Percentiles rank a stretch among this genome's conserved stretches.
Evolutionary conservation across 2,329 filamentous ascomycete genomes (phyloP).

Genomic region (Paracoccidioides lutzii): DNA sequence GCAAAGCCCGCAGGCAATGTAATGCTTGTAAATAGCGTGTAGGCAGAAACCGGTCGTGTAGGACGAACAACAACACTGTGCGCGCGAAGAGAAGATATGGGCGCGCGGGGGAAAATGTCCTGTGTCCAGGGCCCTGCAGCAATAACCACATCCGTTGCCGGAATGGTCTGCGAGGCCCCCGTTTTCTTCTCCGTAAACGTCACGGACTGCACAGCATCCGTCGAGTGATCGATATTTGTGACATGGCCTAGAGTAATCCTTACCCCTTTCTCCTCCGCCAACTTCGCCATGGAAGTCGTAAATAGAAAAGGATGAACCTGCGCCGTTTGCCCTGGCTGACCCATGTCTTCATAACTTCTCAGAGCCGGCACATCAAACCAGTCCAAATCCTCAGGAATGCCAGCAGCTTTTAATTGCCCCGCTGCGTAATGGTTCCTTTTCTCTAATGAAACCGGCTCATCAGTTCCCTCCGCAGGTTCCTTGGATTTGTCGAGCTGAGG

Average conservation of each 20-base stretch:
- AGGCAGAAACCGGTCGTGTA: conserved; percentile 37
- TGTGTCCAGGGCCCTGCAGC: conserved; percentile 52
- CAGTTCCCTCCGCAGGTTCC: conserved; percentile 14
- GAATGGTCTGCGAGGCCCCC: conserved; percentile 36
- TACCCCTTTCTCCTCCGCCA: conserved; percentile 58
- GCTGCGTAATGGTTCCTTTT: conserved; percentile 43
- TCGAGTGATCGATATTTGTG: conserved; percentile 48
- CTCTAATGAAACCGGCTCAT: conserved; percentile 39
- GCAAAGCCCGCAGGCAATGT: conserved; percentile 52
- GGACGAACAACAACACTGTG: conserved; percentile 51
- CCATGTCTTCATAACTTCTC: conserved; percentile 68
- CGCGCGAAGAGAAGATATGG: conserved; percentile 48
- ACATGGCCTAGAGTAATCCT: conserved; percentile 58
- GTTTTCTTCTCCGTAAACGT: conserved; percentile 46
- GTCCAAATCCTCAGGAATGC: conserved; percentile 64
- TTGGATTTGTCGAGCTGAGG: conserved; percentile 8
- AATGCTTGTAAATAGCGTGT: conserved; percentile 66
- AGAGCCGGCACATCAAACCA: conserved; percentile 65
- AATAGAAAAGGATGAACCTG: conserved; percentile 92
- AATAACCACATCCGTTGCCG: conserved; percentile 47
- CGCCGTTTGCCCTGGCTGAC: conserved; percentile 64
- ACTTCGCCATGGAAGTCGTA: conserved; percentile 66
- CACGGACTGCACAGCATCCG: conserved; percentile 46
- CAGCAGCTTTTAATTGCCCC: conserved; percentile 41
- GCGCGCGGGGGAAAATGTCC: conserved; percentile 39